These are phyloP conservation scores for Fraxinus angustifolia DNA, from an alignment of 305 asterid genomes.

Conservation along the genomic window DNA sequence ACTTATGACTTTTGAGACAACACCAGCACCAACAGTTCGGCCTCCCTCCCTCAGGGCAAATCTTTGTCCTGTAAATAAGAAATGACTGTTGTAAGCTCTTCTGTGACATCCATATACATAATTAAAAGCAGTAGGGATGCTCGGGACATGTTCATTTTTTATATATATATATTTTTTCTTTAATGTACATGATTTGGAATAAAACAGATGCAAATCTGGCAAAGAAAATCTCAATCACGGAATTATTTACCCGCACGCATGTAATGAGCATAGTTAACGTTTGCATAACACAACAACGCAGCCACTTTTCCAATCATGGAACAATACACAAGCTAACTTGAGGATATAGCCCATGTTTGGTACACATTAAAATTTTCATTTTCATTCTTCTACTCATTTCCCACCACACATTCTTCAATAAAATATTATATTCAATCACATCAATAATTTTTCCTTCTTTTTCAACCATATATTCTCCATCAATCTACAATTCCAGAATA, in stretches of 20 bases:
- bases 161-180: neutral
- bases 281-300: neutral
- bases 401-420: too few species aligned
- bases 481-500: too few species aligned
- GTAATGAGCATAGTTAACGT: neutral
- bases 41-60: slow-evolving; percentile 99
- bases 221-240: too few species aligned
- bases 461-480: too few species aligned
- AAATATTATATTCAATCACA: too few species aligned
- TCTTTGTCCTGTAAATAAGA: slow-evolving; percentile 73
- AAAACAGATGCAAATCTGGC: too few species aligned
- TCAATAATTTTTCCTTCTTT: too few species aligned
- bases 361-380: too few species aligned
- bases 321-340: neutral
- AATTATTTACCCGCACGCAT: neutral
- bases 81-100: neutral
- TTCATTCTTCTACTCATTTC: too few species aligned
- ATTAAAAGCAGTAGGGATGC: neutral
- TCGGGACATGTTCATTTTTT: neutral
- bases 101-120: neutral
- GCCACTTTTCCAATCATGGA: neutral
- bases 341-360: too few species aligned
- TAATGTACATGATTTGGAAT: too few species aligned
- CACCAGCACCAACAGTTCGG: slow-evolving; percentile 97
- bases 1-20: slow-evolving; percentile 77